Evolutionary conservation across 495 filamentous ascomycete species (phyloP).

Genomic region (Penicillium steckii): DNA sequence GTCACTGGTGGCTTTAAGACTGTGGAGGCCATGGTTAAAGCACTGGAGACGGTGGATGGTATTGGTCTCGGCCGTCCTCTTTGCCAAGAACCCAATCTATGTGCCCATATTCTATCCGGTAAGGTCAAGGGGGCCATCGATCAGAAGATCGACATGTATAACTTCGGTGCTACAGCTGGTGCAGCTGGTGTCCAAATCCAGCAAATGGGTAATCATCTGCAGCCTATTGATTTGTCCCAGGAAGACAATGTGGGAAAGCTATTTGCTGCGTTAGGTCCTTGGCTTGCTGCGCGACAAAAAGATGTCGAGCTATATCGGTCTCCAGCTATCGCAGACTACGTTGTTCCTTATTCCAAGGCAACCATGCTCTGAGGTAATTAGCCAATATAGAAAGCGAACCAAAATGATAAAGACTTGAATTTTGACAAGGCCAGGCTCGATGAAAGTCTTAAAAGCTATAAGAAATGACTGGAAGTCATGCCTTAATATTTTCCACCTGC

Average conservation of each 20-base stretch:
- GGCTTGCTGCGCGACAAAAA: not conserved
- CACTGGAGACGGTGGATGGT: conserved; percentile 55
- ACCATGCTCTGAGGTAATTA: not conserved
- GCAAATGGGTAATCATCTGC: conserved; percentile 12
- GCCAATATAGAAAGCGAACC: too few species aligned
- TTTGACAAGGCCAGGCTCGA: too few species aligned
- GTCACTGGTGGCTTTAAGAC: conserved; percentile 64
- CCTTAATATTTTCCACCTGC: not conserved
- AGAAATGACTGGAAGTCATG: too few species aligned
- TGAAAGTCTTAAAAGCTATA: too few species aligned
- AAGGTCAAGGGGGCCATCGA: conserved; percentile 46
- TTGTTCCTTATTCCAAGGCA: not conserved
- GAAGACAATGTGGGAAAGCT: conserved; percentile 9
- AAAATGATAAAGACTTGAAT: too few species aligned
- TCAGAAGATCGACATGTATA: conserved; percentile 40
- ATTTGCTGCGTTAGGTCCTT: conserved; percentile 1
- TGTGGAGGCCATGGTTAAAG: conserved; percentile 60
- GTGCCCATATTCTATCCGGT: conserved; percentile 47
- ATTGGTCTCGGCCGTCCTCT: conserved; percentile 55
- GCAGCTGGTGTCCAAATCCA: conserved; percentile 27
- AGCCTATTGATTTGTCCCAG: conserved; percentile 14
- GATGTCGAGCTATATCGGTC: conserved; percentile 1
- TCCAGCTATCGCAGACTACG: conserved; percentile 7
- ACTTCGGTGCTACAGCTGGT: conserved; percentile 45
- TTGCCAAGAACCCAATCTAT: conserved; percentile 50